Evolutionary conservation across 2,329 filamentous ascomycete species (phyloP).

Genomic region (Aspergillus unguis): DNA sequence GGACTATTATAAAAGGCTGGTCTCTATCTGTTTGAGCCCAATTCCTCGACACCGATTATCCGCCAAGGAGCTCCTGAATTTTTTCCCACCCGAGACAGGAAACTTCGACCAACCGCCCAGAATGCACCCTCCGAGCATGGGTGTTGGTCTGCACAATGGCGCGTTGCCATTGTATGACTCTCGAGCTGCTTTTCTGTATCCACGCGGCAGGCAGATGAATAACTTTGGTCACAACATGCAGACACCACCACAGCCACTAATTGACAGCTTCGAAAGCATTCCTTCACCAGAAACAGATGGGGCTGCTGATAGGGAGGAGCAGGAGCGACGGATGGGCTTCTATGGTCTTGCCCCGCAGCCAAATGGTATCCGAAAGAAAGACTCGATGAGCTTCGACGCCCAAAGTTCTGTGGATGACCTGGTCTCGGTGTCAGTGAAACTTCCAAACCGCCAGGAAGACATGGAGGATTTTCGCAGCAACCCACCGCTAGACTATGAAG

Average conservation of each 20-base stretch:
- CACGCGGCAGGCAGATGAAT: slow-evolving; percentile 11
- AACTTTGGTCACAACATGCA: slow-evolving; percentile 5
- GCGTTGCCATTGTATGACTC: slow-evolving; percentile 20
- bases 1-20: slow-evolving; percentile 71
- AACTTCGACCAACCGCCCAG: slow-evolving; percentile 16
- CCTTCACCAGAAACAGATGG: slow-evolving; percentile 1
- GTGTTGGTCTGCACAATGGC: slow-evolving; percentile 20
- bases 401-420: neutral
- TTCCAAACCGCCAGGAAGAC: neutral
- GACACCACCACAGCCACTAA: neutral
- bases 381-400: neutral
- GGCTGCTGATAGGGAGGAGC: neutral
- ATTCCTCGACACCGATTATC: slow-evolving; percentile 69
- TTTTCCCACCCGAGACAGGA: slow-evolving; percentile 56
- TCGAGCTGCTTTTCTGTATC: slow-evolving; percentile 16
- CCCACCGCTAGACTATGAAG: slow-evolving; percentile 8
- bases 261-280: neutral
- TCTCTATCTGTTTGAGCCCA: slow-evolving; percentile 72
- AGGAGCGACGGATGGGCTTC: neutral
- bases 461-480: neutral
- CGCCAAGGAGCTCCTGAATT: slow-evolving; percentile 66
- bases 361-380: neutral
- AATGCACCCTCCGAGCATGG: slow-evolving; percentile 16
- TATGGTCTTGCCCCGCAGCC: neutral
- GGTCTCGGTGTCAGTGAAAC: neutral